Evolutionary conservation across 2,329 filamentous ascomycete species (phyloP), one percentile per base, ranked within the genome.

Genomic region (Metarhizium robertsii): DNA sequence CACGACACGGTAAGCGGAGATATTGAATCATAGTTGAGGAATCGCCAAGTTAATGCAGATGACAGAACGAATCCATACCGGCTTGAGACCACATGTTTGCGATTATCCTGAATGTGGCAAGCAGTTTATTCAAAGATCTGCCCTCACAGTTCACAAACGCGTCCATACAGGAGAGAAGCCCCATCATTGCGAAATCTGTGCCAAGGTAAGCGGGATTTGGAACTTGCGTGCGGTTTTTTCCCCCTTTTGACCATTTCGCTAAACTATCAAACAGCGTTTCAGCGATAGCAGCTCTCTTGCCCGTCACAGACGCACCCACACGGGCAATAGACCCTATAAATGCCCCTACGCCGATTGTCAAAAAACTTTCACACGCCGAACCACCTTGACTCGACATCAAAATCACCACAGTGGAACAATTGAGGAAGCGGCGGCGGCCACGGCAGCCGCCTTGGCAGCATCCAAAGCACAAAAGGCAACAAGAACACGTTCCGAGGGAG

Each of bases 81-180:
- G 92, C 49, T 80, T 92, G 56, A 81, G 92, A 57, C 94, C 94
- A 51, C 94, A 99, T 68, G 87, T 92, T 52, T 99, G 94, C 73
- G 92, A 96, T 65, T 90, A 84, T 57, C 87, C 87, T 45, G 85
- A 84, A 53, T 99, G 94, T 69, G 89, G 89, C 61, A 99, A 97
- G 73, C 89, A 92, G 67, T 99, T 99, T 69, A 99, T 99, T 63
- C 94, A 99, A 71, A 83, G 94, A 55, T 96, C 92, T 32, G 94
- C 94, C 25, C 75, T 99, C 69, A 99, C 94, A 0, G 94, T 99
- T 7, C 94, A 97, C 71, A 86, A 89, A 67, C 88, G 94, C 63
- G 92, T 96, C 20, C 94, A 99, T 71, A 97, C 94, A 2, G 94
- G 94, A 61, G 94, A 97, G 75, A 99, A 99, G 74, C 94, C 94